A percentile compares a stretch with the other conserved stretches of the same genome.
Conservation (phyloP, 495 filamentous ascomycete species). For the Opeltia flavorubescens region DNA sequence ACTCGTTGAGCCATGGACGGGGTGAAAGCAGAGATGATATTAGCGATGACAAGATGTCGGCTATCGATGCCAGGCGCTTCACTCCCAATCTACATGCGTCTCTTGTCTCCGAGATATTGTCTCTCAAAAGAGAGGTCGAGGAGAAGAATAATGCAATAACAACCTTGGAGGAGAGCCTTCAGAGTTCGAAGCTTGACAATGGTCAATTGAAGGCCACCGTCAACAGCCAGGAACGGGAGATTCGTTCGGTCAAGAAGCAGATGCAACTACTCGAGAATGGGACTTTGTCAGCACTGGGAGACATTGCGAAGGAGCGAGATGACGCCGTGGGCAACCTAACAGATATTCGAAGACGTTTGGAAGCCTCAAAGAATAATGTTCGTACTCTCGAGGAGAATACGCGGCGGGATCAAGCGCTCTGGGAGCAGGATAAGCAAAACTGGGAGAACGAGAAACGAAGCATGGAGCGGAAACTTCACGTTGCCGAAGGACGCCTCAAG, state of each 20-base stretch:
- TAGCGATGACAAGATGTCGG: slow-evolving; percentile 60
- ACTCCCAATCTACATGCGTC: slow-evolving; percentile 92
- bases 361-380: slow-evolving; percentile 62
- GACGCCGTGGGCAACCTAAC: slow-evolving; percentile 58
- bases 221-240: slow-evolving; percentile 53
- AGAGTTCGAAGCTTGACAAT: slow-evolving; percentile 55
- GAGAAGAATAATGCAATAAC: slow-evolving; percentile 75
- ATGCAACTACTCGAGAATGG: slow-evolving; percentile 77
- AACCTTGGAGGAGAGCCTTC: slow-evolving; percentile 60
- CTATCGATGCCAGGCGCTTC: slow-evolving; percentile 78
- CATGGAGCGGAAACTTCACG: slow-evolving; percentile 69
- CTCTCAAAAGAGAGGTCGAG: slow-evolving; percentile 75
- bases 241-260: slow-evolving; percentile 67
- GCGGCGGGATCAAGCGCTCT: slow-evolving; percentile 56
- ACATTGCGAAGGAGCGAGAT: slow-evolving; percentile 75
- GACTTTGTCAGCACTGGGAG: slow-evolving; percentile 66
- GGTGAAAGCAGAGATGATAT: slow-evolving; percentile 40
- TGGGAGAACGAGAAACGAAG: slow-evolving; percentile 73
- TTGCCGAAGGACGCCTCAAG: slow-evolving; percentile 76
- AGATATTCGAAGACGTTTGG: slow-evolving; percentile 68
- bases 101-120: slow-evolving; percentile 85
- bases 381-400: slow-evolving; percentile 73
- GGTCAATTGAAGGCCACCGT: slow-evolving; percentile 50
- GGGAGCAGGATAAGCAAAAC: slow-evolving; percentile 65
- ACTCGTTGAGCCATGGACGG: slow-evolving; percentile 6